Evolutionary conservation across 148 eudicot genomes (phyloP), one percentile per base, ranked within the genome.

Genomic region (Polygonum maritimum): DNA sequence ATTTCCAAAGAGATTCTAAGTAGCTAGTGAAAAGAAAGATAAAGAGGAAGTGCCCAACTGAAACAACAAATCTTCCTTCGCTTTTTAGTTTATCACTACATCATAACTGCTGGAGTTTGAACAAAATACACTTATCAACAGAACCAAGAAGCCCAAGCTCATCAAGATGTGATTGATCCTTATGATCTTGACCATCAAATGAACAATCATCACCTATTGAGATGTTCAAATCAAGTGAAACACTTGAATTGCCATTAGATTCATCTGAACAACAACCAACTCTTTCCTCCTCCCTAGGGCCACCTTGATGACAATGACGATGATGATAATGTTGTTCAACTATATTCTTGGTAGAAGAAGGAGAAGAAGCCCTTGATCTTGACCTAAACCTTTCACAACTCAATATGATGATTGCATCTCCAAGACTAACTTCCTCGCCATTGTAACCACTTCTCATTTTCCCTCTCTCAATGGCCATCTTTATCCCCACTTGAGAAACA

Each of bases 401-500:
- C 78, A 94, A 79, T 47, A 94, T 88, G 57, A 94, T 65, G 48
- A 91, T 90, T 4, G 93, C 91, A 76, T 91, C 95, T n/a, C 82
- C 35, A 70, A 94, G 81, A 73, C 87, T 70, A 71, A 87, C 82
- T 52, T 91, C 94, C 74, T 91, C 89, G 7, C 90, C 91, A 73
- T 75, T 79, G 7, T 2, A 54, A 1, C 83, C 75, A 72, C 82
- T 84, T 0, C 38, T 75, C 21, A 87, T 51, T 31, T 73, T 80
- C 40, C 98, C 98, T 69, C 85, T 88, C 74, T 94, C 91, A n/a
- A 88, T 91, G 4, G 94, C 95, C 78, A 80, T 86, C 79, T 94
- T 91, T 13, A 94, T 81, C 0, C 91, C 86, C 80, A 88, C 74
- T 82, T 83, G 89, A 70, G 92, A 89, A 74, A 79, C 75, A 74